Conservation (phyloP, 441 rosid species). For the Omphalea diandra region DNA sequence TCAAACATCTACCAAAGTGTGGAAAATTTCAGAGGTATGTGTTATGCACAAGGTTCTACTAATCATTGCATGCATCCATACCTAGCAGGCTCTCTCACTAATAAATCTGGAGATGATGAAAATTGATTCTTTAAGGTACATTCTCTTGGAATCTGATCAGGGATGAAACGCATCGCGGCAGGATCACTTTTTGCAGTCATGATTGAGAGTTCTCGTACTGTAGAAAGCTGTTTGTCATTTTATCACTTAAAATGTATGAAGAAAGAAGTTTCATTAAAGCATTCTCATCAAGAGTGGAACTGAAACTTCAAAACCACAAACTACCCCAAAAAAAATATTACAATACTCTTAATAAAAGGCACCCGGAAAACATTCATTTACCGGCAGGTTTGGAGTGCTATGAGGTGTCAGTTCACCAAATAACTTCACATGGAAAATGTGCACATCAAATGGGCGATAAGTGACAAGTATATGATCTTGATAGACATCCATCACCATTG, state of each 20-base stretch:
- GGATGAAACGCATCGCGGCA: constrained; percentile 97
- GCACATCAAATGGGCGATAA: constrained; percentile 88
- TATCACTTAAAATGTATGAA: constrained; percentile 89
- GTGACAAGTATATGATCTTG: constrained; percentile 83
- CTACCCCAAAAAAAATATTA: constrained; percentile 2
- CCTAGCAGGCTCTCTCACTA: constrained; percentile 85
- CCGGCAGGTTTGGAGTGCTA: constrained; percentile 81
- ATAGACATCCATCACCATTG: constrained; percentile 98
- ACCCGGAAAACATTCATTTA: constrained; percentile 35
- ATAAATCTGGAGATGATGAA: constrained; percentile 47
- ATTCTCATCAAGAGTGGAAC: constrained; percentile 25
- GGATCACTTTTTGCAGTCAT: constrained; percentile 99
- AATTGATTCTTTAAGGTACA: constrained; percentile 40
- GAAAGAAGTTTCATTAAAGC: constrained; percentile 36
- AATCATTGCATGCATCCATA: constrained; percentile 32
- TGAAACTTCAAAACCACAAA: constrained; percentile 23
- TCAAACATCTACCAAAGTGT: constrained; percentile 68
- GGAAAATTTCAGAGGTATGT: constrained; percentile 30
- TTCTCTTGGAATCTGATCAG: constrained; percentile 76
- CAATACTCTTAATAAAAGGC: constrained; percentile 9
- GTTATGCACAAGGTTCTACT: constrained; percentile 24
- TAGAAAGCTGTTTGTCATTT: constrained; percentile 99
- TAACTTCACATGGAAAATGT: constrained; percentile 76
- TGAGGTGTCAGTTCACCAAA: constrained; percentile 81
- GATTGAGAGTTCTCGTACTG: constrained; percentile 99